Evolutionary conservation across 345 rosid genomes (phyloP).

Genomic region (Melaleuca alternifolia): DNA sequence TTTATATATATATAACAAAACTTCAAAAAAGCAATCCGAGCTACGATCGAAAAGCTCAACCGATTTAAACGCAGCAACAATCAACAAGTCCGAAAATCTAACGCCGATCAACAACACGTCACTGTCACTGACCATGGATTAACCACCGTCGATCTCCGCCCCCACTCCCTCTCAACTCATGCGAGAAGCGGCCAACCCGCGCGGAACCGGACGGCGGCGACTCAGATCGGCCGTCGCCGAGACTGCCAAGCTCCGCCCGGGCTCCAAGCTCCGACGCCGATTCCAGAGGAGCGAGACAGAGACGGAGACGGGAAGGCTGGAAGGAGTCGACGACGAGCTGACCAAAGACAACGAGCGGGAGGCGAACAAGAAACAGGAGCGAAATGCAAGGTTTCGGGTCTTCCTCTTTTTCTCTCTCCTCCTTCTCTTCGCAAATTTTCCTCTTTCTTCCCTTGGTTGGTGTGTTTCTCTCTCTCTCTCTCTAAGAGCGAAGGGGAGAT

Average conservation of each 20-base stretch:
- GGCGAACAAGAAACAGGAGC: not conserved
- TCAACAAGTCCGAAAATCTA: not conserved
- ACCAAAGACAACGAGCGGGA: not conserved
- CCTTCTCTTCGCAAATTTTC: not conserved
- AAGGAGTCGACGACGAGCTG: not conserved
- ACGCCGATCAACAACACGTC: not conserved
- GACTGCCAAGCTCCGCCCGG: not conserved
- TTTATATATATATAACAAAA: not conserved
- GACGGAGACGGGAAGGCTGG: not conserved
- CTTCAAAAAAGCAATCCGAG: no score
- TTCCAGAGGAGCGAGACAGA: not conserved
- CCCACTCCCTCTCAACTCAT: conserved; percentile 12
- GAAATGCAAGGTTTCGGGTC: not conserved
- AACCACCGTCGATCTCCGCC: not conserved
- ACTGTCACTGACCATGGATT: conserved; percentile 24
- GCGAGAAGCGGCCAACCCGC: not conserved
- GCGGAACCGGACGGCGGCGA: not conserved
- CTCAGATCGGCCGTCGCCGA: conserved; percentile 16
- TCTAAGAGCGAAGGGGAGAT: not conserved
- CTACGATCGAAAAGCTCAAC: not conserved
- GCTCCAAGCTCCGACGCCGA: not conserved
- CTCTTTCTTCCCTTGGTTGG: not conserved
- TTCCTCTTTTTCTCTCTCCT: not conserved
- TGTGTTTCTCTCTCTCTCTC: not conserved
- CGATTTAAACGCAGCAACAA: not conserved